Evolutionary conservation across 164 flowering plant species (phyloP).

Genomic region (Taxillus chinensis): DNA sequence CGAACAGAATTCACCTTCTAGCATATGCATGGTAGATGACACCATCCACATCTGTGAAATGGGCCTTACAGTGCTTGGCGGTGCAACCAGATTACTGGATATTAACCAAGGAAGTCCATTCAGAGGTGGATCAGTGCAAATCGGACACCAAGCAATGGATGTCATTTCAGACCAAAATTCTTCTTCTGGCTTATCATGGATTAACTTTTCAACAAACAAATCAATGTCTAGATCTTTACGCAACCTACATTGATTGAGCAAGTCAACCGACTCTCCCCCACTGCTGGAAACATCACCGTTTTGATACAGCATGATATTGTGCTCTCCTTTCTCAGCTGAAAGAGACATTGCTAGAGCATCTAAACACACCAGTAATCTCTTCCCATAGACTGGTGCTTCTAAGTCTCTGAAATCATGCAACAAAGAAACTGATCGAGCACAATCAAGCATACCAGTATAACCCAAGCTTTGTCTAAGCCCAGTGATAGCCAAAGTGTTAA

Average conservation of each 20-base stretch:
- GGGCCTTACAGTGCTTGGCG: constrained; percentile 63
- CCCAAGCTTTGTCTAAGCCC: constrained; percentile 63
- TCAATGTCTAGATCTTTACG: constrained; percentile 21
- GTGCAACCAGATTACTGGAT: constrained; percentile 38
- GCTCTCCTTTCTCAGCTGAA: constrained; percentile 20
- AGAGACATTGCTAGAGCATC: constrained; percentile 46
- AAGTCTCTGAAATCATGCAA: constrained; percentile 46
- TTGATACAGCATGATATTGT: constrained; percentile 5
- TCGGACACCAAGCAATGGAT: constrained; percentile 79
- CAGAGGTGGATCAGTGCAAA: constrained; percentile 54
- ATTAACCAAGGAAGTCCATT: constrained; percentile 71
- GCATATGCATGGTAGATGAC: constrained; percentile 56
- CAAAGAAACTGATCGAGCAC: constrained; percentile 74
- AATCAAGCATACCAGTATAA: constrained; percentile 66
- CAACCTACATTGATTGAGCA: constrained; percentile 9
- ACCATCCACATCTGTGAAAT: constrained; percentile 81
- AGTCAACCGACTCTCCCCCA: constrained; percentile 8
- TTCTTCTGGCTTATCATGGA: constrained; percentile 35
- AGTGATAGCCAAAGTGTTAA: constrained; percentile 52
- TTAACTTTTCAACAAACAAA: constrained; percentile 25
- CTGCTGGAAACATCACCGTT: constrained; percentile 7
- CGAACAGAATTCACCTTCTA: constrained; percentile 69
- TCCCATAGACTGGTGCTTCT: constrained; percentile 37
- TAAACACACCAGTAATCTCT: constrained; percentile 45
- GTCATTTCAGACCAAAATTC: constrained; percentile 76